These are phyloP conservation scores for Solanum clarkiae DNA, from an alignment of 257 asterid genomes.

Conservation along the genomic window DNA sequence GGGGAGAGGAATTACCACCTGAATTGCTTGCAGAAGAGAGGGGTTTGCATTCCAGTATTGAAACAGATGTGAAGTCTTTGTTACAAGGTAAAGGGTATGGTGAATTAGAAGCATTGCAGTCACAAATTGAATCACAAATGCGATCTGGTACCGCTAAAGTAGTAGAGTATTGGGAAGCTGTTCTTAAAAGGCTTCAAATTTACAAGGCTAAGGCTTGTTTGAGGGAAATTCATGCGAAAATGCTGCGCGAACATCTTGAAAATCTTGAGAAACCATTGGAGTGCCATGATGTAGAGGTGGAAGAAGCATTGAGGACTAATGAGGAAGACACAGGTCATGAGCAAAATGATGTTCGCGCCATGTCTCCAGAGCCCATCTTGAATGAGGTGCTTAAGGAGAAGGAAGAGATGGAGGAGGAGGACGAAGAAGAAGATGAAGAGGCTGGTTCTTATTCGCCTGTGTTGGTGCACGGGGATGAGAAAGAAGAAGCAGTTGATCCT, in stretches of 20 bases:
- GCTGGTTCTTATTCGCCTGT: constrained; percentile 80
- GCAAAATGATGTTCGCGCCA: constrained; percentile 17
- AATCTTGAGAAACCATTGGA: constrained; percentile 46
- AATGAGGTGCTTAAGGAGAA: constrained; percentile 35
- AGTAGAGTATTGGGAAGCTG: constrained; percentile 93
- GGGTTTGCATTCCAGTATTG: constrained; percentile 75
- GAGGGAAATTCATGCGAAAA: constrained; percentile 78
- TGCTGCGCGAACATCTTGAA: constrained; percentile 65
- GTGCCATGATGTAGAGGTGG: constrained; percentile 24
- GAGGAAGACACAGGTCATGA: constrained; percentile 15
- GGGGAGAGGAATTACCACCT: constrained; percentile 75
- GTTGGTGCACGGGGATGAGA: constrained; percentile 58
- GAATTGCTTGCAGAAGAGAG: constrained; percentile 81
- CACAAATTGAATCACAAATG: constrained; percentile 81
- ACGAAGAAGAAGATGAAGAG: background rate
- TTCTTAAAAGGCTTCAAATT: constrained; percentile 75
- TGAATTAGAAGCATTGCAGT: constrained; percentile 52
- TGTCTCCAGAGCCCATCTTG: constrained; percentile 38
- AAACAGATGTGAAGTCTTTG: constrained; percentile 63
- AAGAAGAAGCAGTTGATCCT: constrained; percentile 87
- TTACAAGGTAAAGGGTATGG: constrained; percentile 56
- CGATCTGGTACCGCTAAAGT: constrained; percentile 85
- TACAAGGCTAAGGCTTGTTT: constrained; percentile 93
- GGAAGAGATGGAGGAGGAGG: constrained; percentile 17
- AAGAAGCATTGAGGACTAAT: constrained; percentile 20